Percentiles rank a stretch among this genome's conserved stretches.
phyloP scores from a whole-genome alignment of 2,329 filamentous ascomycete genomes.

The Didymella glomerata region DNA sequence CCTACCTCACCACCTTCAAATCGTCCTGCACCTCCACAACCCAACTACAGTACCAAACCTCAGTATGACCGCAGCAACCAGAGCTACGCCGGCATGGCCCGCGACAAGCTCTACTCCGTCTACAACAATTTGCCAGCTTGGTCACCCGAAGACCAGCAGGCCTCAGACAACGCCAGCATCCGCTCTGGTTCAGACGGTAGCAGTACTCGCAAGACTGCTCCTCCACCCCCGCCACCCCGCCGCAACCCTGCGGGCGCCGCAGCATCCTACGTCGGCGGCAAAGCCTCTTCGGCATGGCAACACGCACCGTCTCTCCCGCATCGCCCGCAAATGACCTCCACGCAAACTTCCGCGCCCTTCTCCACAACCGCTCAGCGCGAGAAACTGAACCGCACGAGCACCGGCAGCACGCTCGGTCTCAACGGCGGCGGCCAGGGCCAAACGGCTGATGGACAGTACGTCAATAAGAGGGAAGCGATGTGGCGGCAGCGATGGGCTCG shows the following conservation, averaged over 20 bases:
- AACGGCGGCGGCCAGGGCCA: slow-evolving; percentile 28
- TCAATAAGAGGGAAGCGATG: slow-evolving; percentile 75
- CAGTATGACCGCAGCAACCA: slow-evolving; percentile 43
- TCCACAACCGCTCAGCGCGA: slow-evolving; percentile 36
- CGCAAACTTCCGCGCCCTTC: slow-evolving; percentile 37
- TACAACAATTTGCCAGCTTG: slow-evolving; percentile 53
- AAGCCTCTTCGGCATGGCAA: slow-evolving; percentile 49
- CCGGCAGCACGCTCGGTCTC: slow-evolving; percentile 34
- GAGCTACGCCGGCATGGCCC: slow-evolving; percentile 50
- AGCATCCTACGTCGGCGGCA: slow-evolving; percentile 50
- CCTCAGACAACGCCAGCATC: slow-evolving; percentile 23
- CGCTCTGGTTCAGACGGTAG: slow-evolving; percentile 19
- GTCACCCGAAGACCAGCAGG: slow-evolving; percentile 33
- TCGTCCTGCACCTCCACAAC: slow-evolving; percentile 40
- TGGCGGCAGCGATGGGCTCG: slow-evolving; percentile 74
- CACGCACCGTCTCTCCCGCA: slow-evolving; percentile 44
- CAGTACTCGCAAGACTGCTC: slow-evolving; percentile 27
- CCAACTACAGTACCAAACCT: slow-evolving; percentile 33
- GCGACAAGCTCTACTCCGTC: slow-evolving; percentile 51
- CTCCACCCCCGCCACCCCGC: slow-evolving; percentile 49
- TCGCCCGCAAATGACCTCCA: slow-evolving; percentile 31
- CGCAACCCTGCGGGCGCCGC: slow-evolving; percentile 50
- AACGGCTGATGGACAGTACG: slow-evolving; percentile 34
- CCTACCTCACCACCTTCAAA: slow-evolving; percentile 43
- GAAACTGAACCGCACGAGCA: slow-evolving; percentile 37